Evolutionary conservation across 768 basidiomycete species (phyloP), one percentile per base, ranked within the genome.

Genomic region (Boletus reticuloceps): DNA sequence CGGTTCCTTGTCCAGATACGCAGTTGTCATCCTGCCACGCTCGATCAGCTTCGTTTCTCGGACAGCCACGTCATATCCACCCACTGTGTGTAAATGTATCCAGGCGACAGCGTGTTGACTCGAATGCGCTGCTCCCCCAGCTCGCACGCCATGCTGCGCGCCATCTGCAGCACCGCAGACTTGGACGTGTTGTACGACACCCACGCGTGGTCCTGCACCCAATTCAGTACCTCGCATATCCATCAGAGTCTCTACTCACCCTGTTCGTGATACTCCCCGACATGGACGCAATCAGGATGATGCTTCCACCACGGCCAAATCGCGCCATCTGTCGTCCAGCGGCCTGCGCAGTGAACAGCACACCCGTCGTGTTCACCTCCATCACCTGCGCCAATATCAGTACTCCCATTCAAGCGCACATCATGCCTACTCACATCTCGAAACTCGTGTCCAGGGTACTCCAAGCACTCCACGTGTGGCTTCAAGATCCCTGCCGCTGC

Each of bases 401-500:
- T n/a, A 19, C n/a, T 22, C 37, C n/a, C 10, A 19, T 1, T 14
- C 34, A 13, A 13, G 16, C 2, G 2, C 34, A 10, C 10, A 29
- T 13, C 34, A 6, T 7, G 13, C 7, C 13, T 6, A 59, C 74
- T 47, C 52, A 85, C 88, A 64, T 86, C 80, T 63, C 78, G 74
- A 65, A 89, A 91, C 59, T 86, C 77, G 55, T 81, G 69, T 13
- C 75, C 85, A 2, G 85, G 79, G 64, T 88, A 89, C 43, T 82
- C 79, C 69, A 89, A 67, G 60, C 87, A 88, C 53, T 83, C 82
- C 31, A 70, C 82, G 56, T 86, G 76, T 0, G 73, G 62, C 61
- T 79, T 82, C 65, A 88, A 65, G 50, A 91, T 80, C 20, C 89
- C 91, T 40, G 90, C 90, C 17, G 90, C 89, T 5, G 89, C 89